These are phyloP conservation scores for Lantana camara DNA, from an alignment of 257 asterid species.

Conservation along the genomic window DNA sequence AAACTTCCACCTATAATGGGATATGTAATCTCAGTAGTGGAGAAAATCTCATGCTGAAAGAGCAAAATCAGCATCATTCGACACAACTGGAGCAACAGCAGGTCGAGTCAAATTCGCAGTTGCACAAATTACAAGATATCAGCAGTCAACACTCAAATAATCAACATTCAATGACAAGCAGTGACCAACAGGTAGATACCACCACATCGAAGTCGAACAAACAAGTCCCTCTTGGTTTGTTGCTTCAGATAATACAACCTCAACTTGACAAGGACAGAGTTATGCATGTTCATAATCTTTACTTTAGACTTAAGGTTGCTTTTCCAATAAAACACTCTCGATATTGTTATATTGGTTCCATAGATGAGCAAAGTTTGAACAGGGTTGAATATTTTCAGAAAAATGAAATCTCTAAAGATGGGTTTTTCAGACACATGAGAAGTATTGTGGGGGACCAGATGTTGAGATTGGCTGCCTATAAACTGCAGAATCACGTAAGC, in stretches of 20 bases:
- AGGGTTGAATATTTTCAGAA: slow-evolving; percentile 48
- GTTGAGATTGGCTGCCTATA: slow-evolving; percentile 84
- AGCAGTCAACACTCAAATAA: slow-evolving; percentile 47
- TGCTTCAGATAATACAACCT: slow-evolving; percentile 87
- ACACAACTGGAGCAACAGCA: slow-evolving; percentile 46
- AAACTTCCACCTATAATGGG: slow-evolving; percentile 56
- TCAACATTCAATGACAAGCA: slow-evolving; percentile 38
- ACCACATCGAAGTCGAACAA: slow-evolving; percentile 52
- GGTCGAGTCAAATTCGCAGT: slow-evolving; percentile 49
- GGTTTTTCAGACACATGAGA: slow-evolving; percentile 81
- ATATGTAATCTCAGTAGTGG: slow-evolving; percentile 45
- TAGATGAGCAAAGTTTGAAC: slow-evolving; percentile 22
- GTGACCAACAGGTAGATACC: slow-evolving; percentile 41
- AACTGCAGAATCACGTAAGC: slow-evolving; percentile 74
- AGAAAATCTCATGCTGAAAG: slow-evolving; percentile 42
- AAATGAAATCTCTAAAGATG: slow-evolving; percentile 86
- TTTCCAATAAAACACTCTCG: slow-evolving; percentile 17
- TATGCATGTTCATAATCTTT: slow-evolving; percentile 79
- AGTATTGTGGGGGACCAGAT: slow-evolving; percentile 89
- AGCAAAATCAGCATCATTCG: slow-evolving; percentile 49
- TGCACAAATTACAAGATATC: slow-evolving; percentile 44
- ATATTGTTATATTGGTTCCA: not conserved
- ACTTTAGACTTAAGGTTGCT: slow-evolving; percentile 69
- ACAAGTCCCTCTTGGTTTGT: slow-evolving; percentile 88
- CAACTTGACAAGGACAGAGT: slow-evolving; percentile 91